A percentile compares a stretch with the other conserved stretches of the same genome.
Conservation (phyloP, 371 early-diverging fungal genomes). For the Saksenaea oblongispora region DNA sequence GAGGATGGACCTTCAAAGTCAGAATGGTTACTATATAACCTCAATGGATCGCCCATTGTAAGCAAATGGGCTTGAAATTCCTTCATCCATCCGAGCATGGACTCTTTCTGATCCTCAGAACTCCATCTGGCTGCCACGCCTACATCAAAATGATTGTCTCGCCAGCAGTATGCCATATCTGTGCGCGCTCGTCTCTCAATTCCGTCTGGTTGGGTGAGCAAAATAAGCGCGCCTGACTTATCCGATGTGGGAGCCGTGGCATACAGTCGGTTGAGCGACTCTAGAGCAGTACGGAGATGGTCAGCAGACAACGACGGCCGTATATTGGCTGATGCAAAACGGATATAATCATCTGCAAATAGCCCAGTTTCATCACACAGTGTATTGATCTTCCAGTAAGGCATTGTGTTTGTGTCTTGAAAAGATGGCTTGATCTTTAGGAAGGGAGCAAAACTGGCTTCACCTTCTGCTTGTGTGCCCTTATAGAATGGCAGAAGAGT, state of each 20-base stretch:
- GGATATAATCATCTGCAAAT: constrained; percentile 15
- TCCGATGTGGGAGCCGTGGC: constrained; percentile 14
- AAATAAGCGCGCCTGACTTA: constrained; percentile 17
- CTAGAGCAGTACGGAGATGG: constrained; percentile 19
- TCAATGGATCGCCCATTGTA: constrained; percentile 19
- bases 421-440: constrained; percentile 11
- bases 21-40: constrained; percentile 32
- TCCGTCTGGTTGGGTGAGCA: constrained; percentile 27
- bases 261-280: constrained; percentile 14
- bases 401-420: constrained; percentile 14
- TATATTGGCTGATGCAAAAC: constrained; percentile 31
- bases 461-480: constrained; percentile 19
- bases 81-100: constrained; percentile 20
- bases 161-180: constrained; percentile 32
- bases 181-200: constrained; percentile 15
- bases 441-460: constrained; percentile 21
- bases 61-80: constrained; percentile 14
- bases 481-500: constrained; percentile 25
- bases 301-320: constrained; percentile 14
- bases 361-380: constrained; percentile 14
- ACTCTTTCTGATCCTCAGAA: constrained; percentile 11
- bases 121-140: constrained; percentile 24
- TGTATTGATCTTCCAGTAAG: constrained; percentile 29
- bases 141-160: constrained; percentile 30
- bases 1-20: constrained; percentile 26